A percentile compares a stretch with the other conserved stretches of the same genome.
Conservation (phyloP, 2,329 filamentous ascomycete species). For the Didymellaceae sp. region DNA sequence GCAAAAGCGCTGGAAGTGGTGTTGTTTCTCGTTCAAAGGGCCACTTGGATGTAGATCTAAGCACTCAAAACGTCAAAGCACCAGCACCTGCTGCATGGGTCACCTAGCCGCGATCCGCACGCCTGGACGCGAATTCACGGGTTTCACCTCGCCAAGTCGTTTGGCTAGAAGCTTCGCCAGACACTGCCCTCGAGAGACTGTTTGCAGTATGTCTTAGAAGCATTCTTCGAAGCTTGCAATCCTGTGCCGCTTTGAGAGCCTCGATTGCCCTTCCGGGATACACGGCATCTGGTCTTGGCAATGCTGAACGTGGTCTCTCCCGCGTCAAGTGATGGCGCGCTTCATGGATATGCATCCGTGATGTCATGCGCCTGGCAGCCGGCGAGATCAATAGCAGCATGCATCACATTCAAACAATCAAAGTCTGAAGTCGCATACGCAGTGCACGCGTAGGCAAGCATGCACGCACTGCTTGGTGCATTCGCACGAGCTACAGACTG, state of each 20-base stretch:
- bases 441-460: too few species aligned
- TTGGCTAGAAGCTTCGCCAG: slow-evolving; percentile 9
- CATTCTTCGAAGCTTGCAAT: not conserved
- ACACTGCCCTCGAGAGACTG: not conserved
- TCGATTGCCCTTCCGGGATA: not conserved
- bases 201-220: slow-evolving; percentile 12
- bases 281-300: slow-evolving; percentile 28
- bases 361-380: slow-evolving; percentile 13
- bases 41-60: slow-evolving; percentile 23
- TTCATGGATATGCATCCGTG: slow-evolving; percentile 4
- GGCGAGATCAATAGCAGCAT: not conserved
- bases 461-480: too few species aligned
- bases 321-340: slow-evolving; percentile 20
- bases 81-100: slow-evolving; percentile 20
- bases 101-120: slow-evolving; percentile 19
- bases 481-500: too few species aligned
- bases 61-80: slow-evolving; percentile 34
- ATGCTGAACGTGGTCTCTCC: slow-evolving; percentile 12
- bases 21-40: slow-evolving; percentile 21
- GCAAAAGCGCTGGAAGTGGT: slow-evolving; percentile 8
- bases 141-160: slow-evolving; percentile 19
- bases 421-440: too few species aligned
- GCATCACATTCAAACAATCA: not conserved
- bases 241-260: slow-evolving; percentile 2
- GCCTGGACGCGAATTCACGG: slow-evolving; percentile 13